phyloP scores from a whole-genome alignment of 441 rosid genomes.

The Jatropha podagrica region DNA sequence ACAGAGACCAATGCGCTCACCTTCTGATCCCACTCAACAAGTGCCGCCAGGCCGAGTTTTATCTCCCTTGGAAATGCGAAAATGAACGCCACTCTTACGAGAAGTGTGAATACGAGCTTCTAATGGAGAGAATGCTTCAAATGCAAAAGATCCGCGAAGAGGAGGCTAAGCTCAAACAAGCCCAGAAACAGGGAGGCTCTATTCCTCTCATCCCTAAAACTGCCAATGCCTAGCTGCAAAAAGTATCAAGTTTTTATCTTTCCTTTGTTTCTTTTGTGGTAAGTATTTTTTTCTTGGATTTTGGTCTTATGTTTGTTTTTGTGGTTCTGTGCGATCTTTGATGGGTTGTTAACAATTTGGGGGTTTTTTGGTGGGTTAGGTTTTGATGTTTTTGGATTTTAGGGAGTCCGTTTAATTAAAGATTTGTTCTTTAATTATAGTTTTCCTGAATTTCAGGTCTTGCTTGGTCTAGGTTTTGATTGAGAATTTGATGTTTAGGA shows the following conservation, averaged over 20 bases:
- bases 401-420: background rate
- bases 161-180: conserved; percentile 58
- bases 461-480: conserved; percentile 1
- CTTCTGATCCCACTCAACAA: conserved; percentile 90
- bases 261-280: conserved; percentile 25
- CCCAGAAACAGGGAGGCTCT: conserved; percentile 36
- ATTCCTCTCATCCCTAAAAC: conserved; percentile 79
- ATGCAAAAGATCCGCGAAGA: conserved; percentile 92
- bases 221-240: conserved; percentile 57
- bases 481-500: background rate
- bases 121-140: conserved; percentile 94
- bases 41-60: conserved; percentile 90
- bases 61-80: conserved; percentile 96
- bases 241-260: background rate
- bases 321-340: background rate
- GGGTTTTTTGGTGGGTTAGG: background rate
- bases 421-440: background rate
- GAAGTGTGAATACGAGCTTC: conserved; percentile 96
- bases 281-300: background rate
- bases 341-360: background rate
- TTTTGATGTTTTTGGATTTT: background rate
- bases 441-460: conserved; percentile 8
- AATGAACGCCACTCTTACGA: conserved; percentile 87
- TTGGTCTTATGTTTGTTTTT: background rate
- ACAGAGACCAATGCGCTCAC: conserved; percentile 94